A percentile compares a stretch with the other conserved stretches of the same genome.
Evolutionary conservation across 805 yeast species (phyloP).

Genomic region (Kodamaea restingae): DNA sequence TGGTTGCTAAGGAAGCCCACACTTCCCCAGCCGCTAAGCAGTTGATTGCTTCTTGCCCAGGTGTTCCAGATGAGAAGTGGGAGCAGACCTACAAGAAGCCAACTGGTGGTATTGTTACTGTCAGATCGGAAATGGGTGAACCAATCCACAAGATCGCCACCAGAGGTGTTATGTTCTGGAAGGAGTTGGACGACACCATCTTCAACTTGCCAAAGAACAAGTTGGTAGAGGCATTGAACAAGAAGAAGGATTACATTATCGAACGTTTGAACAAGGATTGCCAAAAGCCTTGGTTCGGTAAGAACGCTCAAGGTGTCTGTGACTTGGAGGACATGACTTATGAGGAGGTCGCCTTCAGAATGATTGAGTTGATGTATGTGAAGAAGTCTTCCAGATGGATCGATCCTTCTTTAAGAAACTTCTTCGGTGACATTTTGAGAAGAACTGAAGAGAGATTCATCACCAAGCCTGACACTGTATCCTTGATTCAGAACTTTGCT

Average conservation of each 20-base stretch:
- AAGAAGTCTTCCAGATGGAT: constrained; percentile 80
- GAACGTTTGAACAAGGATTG: constrained; percentile 83
- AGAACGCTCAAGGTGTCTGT: constrained; percentile 70
- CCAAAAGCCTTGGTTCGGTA: constrained; percentile 98
- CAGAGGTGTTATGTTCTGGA: constrained; percentile 96
- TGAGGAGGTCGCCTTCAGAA: constrained; percentile 80
- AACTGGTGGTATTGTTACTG: constrained; percentile 96
- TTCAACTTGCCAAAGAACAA: constrained; percentile 89
- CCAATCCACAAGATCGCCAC: constrained; percentile 99
- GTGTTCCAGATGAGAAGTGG: constrained; percentile 88
- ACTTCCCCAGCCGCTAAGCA: constrained; percentile 92
- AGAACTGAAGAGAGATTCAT: constrained; percentile 97
- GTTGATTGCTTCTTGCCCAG: constrained; percentile 85
- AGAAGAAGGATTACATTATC: constrained; percentile 85
- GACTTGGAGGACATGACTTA: constrained; percentile 96
- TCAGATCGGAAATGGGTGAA: constrained; percentile 98
- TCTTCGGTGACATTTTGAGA: constrained; percentile 80
- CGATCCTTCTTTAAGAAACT: constrained; percentile 78
- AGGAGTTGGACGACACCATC: constrained; percentile 91
- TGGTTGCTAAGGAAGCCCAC: constrained; percentile 95
- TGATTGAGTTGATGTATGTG: constrained; percentile 85
- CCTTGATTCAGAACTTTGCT: constrained; percentile 70
- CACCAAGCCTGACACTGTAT: constrained; percentile 43
- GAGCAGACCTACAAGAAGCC: constrained; percentile 91
- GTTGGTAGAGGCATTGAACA: constrained; percentile 70